Evolutionary conservation across 352 stramenopile species (phyloP).

Genomic region (Phytophthora foliorum): DNA sequence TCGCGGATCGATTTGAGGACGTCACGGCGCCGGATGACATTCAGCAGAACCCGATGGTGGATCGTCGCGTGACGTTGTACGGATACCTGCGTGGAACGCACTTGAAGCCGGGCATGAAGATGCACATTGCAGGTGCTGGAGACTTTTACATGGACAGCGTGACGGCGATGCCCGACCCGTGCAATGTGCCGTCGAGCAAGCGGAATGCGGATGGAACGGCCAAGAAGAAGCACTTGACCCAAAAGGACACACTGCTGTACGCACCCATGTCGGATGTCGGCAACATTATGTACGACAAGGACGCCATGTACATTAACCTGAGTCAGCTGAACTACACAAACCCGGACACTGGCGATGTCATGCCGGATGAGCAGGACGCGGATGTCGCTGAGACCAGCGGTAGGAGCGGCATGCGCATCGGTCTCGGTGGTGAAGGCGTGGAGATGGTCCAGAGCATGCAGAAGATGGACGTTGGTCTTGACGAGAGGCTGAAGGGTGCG

Average conservation of each 20-base stretch:
- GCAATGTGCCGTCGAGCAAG: constrained; percentile 91
- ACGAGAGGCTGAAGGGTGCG: constrained; percentile 95
- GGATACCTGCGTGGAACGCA: constrained; percentile 99
- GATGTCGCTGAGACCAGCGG: constrained; percentile 29
- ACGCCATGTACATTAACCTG: constrained; percentile 99
- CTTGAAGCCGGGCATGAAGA: constrained; percentile 96
- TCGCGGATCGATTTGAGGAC: constrained; percentile 98
- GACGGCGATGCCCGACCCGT: constrained; percentile 96
- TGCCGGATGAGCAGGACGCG: constrained; percentile 65
- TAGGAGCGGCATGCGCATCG: constrained; percentile 44
- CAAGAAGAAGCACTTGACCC: constrained; percentile 91
- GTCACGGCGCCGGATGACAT: constrained; percentile 96
- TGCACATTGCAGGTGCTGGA: constrained; percentile 98
- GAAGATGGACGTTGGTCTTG: constrained; percentile 89
- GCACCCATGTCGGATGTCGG: constrained; percentile 95
- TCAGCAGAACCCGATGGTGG: constrained; percentile 92
- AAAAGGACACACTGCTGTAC: constrained; percentile 96
- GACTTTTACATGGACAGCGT: constrained; percentile 98
- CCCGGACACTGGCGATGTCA: constrained; percentile 81
- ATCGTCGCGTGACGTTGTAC: constrained; percentile 97
- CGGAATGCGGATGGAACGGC: constrained; percentile 54
- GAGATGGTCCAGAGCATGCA: constrained; percentile 97
- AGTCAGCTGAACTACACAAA: constrained; percentile 96
- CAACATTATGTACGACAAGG: constrained; percentile 99
- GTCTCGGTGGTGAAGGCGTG: constrained; percentile 82